Evolutionary conservation across 2,329 filamentous ascomycete species (phyloP).

Genomic region (Hysterium pulicare): DNA sequence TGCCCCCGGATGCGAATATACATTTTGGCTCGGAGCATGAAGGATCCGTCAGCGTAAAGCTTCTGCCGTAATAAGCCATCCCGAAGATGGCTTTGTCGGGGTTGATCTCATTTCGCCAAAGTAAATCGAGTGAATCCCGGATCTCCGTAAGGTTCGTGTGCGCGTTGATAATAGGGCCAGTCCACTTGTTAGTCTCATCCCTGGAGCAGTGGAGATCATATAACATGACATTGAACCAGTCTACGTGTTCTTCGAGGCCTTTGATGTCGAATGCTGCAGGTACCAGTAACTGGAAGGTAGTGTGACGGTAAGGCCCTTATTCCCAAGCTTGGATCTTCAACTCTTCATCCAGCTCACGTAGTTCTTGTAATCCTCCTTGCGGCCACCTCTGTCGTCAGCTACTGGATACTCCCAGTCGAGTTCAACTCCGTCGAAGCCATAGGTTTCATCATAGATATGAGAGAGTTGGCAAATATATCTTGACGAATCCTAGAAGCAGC

Average conservation of each 20-base stretch:
- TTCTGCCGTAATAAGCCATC: constrained; percentile 43
- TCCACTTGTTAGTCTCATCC: constrained; percentile 21
- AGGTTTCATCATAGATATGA: constrained; percentile 38
- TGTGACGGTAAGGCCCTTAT: constrained; percentile 13
- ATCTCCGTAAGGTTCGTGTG: constrained; percentile 51
- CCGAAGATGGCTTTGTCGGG: constrained; percentile 43
- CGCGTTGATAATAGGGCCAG: constrained; percentile 25
- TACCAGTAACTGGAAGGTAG: constrained; percentile 21
- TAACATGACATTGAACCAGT: constrained; percentile 46
- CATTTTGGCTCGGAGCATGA: constrained; percentile 8
- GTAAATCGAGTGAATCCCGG: constrained; percentile 36
- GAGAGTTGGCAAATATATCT: constrained; percentile 30
- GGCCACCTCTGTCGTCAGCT: constrained; percentile 35
- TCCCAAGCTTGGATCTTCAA: constrained; percentile 6
- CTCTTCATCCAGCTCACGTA: constrained; percentile 9
- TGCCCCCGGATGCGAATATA: constrained; percentile 7
- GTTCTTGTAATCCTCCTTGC: constrained; percentile 26
- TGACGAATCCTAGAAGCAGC: constrained; percentile 10
- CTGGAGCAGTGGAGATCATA: constrained; percentile 46
- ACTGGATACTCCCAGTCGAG: constrained; percentile 37
- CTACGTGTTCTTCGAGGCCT: constrained; percentile 19
- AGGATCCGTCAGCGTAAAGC: constrained; percentile 20
- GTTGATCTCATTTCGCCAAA: constrained; percentile 45
- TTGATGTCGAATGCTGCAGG: constrained; percentile 21
- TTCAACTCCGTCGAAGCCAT: constrained; percentile 45